A percentile compares a stretch with the other conserved stretches of the same genome.
Conservation (phyloP, 2,329 filamentous ascomycete species). For the Aspergillus flavus region DNA sequence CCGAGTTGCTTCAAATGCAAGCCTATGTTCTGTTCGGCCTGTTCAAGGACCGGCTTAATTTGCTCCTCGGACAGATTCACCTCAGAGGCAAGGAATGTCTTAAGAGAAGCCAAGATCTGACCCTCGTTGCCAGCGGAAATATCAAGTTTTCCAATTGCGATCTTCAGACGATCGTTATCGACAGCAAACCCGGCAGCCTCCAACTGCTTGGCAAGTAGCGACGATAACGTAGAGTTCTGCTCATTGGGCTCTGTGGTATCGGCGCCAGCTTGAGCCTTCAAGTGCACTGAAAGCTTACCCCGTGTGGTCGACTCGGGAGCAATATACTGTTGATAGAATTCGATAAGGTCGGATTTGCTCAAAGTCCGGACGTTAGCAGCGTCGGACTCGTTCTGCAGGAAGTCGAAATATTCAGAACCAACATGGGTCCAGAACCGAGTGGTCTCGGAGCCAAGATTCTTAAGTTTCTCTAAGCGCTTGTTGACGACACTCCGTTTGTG, state of each 20-base stretch:
- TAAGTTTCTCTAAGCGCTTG: conserved; percentile 84
- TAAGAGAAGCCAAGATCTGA: conserved; percentile 55
- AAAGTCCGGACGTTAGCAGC: conserved; percentile 72
- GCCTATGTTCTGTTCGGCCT: conserved; percentile 53
- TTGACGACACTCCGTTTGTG: conserved; percentile 89
- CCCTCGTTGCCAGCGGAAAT: conserved; percentile 50
- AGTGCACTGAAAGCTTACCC: conserved; percentile 82
- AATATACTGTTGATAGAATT: conserved; percentile 78
- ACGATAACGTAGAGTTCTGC: conserved; percentile 48
- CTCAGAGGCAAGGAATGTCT: conserved; percentile 53
- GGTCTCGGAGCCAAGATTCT: conserved; percentile 87
- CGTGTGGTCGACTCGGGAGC: conserved; percentile 71
- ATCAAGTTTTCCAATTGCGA: conserved; percentile 50
- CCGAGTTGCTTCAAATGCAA: conserved; percentile 49
- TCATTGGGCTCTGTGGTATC: conserved; percentile 42
- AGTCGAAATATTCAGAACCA: conserved; percentile 83
- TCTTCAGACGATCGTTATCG: conserved; percentile 45
- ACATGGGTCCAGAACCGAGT: conserved; percentile 84
- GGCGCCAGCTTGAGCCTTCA: conserved; percentile 71
- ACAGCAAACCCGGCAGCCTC: conserved; percentile 49
- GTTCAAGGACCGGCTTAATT: conserved; percentile 50
- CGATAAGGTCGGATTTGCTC: conserved; percentile 76
- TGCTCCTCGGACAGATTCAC: conserved; percentile 55
- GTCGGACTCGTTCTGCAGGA: conserved; percentile 78
- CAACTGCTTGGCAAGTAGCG: conserved; percentile 51